Base-by-base conservation (phyloP, 805 yeast genomes). In the Wickerhamiella brachini region DNA sequence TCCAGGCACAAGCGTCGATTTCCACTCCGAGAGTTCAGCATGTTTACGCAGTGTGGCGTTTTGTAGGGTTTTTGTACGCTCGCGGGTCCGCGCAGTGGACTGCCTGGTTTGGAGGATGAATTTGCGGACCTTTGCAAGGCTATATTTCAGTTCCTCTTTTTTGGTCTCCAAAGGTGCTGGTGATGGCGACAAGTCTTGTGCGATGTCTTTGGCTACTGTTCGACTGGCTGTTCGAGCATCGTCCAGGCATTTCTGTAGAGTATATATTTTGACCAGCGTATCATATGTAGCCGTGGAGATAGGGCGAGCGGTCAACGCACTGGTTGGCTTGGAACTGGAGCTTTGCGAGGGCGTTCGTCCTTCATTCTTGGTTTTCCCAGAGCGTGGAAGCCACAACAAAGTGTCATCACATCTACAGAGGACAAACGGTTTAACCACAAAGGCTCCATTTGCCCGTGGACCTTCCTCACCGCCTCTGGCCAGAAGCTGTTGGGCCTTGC, bases 181-280 rank as follows among this genome's bases (percentile, higher is more conserved):
- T 29, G 55, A 46, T 13, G 42, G 9, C 18, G 51, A 44, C 7
- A 63, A 47, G 24, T 50, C 15, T 22, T 23, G 8, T 49, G 57
- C 53, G n/a, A 61, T 53, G 17, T 56, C 53, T 7, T n/a, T 31
- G 12, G 47, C 21, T 22, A 63, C 52, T 12, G 44, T 39, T 5
- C 21, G 29, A 1, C 56, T 56, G 2, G 66, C 57, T 37, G 34
- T 48, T 44, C 55, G 57, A 45, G 64, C 57, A 49, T 66, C 69
- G 21, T 54, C 56, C 1, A 61, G 53, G 29, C 65, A 60, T 20
- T 57, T 57, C 51, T 65, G 60, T 8, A 66, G 54, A 10, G 62
- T 59, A 53, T 60, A 55, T 8, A 66, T 48, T 29, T 62, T 63
- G 50, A 62, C 59, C 1, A 65, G 54, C 18, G 51, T 50, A 26